Evolutionary conservation across 345 rosid species (phyloP), one percentile per base, ranked within the genome.

Genomic region (Adansonia digitata): DNA sequence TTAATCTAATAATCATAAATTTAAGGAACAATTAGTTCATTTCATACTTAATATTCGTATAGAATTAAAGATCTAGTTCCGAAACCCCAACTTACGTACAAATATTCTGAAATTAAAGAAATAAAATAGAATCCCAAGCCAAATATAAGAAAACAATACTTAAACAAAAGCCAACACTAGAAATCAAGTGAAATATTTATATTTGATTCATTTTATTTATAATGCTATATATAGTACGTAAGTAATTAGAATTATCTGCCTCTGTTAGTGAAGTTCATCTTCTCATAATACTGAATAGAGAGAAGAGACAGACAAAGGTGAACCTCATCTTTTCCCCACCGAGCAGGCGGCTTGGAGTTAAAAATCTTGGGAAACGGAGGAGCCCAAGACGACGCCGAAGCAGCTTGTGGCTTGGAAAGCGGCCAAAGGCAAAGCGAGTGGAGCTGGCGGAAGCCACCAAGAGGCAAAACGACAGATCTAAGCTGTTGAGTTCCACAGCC

Each of bases 391-490:
- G 86, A 79, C 0, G 79, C 29, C 1, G 81, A 69, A 2, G 65
- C 10, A 0, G 81, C 66, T 15, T 86, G 88, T 5, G 90, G 94
- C 75, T 80, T 91, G 2, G 96, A 86, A 22, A 95, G 89, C 40
- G 91, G 90, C 82, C 84, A 84, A 0, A 93, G 92, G 79, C 86
- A 95, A 15, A 79, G 91, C 0, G 94, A 89, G 84, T 93, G 97
- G 60, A 95, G 98, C 4, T 85, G 72, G 48, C 92, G 85, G 86
- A 93, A 95, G 37, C 99, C 98, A 7, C 99, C 99, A 13, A 95
- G 99, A 1, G 99, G 92, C 37, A 93, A 78, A 26, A 95, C 99
- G 1, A 95, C 98, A 59, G 91, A 93, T 87, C 99, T 89, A 62
- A 93, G 94, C 85, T 93, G 94, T 56, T 82, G 82, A 20, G 62